Conservation (phyloP, 2,329 filamentous ascomycete genomes). For the Neurospora sp. region DNA sequence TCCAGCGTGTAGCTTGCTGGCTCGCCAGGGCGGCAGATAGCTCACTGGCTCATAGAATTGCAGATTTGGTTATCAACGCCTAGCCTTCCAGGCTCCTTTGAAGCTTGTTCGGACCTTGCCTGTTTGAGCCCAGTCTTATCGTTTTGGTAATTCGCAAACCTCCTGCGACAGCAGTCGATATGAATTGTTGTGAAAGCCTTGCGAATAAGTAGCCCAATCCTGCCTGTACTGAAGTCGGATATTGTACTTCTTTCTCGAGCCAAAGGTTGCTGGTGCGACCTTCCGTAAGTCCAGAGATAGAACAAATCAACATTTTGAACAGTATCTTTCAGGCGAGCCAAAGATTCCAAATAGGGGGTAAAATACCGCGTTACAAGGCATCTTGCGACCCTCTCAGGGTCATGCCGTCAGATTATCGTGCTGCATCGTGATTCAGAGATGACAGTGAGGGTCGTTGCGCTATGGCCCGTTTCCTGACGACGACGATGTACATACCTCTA, state of each 20-base stretch:
- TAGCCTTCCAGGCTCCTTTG: background rate
- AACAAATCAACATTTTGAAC: background rate
- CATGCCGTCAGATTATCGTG: slow-evolving; percentile 12
- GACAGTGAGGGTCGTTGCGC: slow-evolving; percentile 8
- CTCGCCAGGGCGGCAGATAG: background rate
- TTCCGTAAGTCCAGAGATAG: background rate
- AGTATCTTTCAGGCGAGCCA: background rate
- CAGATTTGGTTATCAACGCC: background rate
- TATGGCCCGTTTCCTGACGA: slow-evolving; percentile 1
- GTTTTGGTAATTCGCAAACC: background rate
- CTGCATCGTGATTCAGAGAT: slow-evolving; percentile 16
- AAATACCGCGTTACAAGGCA: background rate
- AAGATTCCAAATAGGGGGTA: background rate
- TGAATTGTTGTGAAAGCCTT: background rate
- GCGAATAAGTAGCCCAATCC: background rate
- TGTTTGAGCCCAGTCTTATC: background rate
- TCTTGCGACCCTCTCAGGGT: background rate
- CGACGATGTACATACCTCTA: slow-evolving; percentile 4
- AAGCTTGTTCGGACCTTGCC: background rate
- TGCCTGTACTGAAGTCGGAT: background rate
- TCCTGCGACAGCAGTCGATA: background rate
- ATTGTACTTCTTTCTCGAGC: background rate
- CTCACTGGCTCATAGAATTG: background rate
- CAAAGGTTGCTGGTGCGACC: background rate
- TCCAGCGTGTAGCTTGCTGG: background rate